A percentile compares a stretch with the other conserved stretches of the same genome.
Conservation (phyloP, 176 grass and related monocot genomes). For the Chrysopogon serrulatus region DNA sequence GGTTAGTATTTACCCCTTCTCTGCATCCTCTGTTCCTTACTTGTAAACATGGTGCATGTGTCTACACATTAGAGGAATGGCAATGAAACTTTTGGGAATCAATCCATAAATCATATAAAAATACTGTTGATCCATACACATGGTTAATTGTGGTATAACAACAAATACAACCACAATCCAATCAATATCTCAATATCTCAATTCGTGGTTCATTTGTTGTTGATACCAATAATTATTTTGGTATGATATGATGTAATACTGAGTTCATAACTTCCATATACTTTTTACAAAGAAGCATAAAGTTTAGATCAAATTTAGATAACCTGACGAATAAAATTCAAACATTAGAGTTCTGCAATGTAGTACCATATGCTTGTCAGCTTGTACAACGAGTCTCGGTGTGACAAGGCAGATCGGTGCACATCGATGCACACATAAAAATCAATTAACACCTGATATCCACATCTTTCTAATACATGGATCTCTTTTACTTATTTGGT, state of each 20-base stretch:
- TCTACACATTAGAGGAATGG: background rate
- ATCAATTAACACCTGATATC: background rate
- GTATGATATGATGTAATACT: background rate
- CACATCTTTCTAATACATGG: background rate
- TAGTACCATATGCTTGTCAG: background rate
- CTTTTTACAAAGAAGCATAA: background rate
- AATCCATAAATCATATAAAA: background rate
- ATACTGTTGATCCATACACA: background rate
- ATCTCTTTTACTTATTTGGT: background rate
- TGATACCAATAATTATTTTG: background rate
- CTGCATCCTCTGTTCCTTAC: background rate
- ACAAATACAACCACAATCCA: background rate
- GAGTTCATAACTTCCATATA: background rate
- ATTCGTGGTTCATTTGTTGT: background rate
- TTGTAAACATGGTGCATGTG: background rate
- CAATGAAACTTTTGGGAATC: background rate
- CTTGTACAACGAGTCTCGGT: background rate
- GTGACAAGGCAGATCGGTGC: background rate
- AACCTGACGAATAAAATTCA: background rate
- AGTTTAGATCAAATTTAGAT: background rate
- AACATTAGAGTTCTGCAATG: background rate
- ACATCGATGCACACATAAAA: background rate
- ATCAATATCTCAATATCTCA: background rate
- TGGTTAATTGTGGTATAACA: background rate
- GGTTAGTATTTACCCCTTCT: conserved; percentile 29